These are phyloP conservation scores for Epichloe gansuensis DNA, from an alignment of 2,329 filamentous ascomycete genomes.

Conservation along the genomic window DNA sequence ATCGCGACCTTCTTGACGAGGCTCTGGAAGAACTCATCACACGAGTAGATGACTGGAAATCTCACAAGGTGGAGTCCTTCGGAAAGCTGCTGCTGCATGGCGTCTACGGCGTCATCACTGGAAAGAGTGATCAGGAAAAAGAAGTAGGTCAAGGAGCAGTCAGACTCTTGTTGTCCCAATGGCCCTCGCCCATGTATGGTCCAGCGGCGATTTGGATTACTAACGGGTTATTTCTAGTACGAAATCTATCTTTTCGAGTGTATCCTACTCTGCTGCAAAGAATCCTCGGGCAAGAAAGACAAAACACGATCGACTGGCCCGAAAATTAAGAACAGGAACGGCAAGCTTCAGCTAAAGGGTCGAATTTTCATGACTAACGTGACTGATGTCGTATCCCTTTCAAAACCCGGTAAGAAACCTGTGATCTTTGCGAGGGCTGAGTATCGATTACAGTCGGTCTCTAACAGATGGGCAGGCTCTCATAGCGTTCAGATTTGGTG, in stretches of 20 bases:
- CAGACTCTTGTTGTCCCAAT: not conserved
- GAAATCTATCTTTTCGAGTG: slow-evolving; percentile 95
- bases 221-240: slow-evolving; percentile 46
- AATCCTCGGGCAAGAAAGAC: slow-evolving; percentile 67
- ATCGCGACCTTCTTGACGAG: slow-evolving; percentile 73
- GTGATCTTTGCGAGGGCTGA: slow-evolving; percentile 49
- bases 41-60: slow-evolving; percentile 95
- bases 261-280: slow-evolving; percentile 95
- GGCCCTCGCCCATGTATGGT: slow-evolving; percentile 1
- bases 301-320: slow-evolving; percentile 43
- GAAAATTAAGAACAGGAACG: slow-evolving; percentile 51
- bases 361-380: slow-evolving; percentile 99
- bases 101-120: slow-evolving; percentile 82
- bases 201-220: not conserved
- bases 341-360: slow-evolving; percentile 87
- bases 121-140: slow-evolving; percentile 80
- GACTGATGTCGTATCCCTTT: slow-evolving; percentile 78
- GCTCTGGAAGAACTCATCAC: slow-evolving; percentile 69
- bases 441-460: slow-evolving; percentile 1
- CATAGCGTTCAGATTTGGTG: slow-evolving; percentile 97
- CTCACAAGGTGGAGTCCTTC: slow-evolving; percentile 80
- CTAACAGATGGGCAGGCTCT: slow-evolving; percentile 47
- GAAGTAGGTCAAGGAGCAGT: slow-evolving; percentile 46
- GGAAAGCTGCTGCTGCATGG: slow-evolving; percentile 81
- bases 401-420: slow-evolving; percentile 62